Percentiles rank a stretch among this genome's conserved stretches.
Conservation (phyloP, 2,329 filamentous ascomycete genomes). For the Fusarium sp. region DNA sequence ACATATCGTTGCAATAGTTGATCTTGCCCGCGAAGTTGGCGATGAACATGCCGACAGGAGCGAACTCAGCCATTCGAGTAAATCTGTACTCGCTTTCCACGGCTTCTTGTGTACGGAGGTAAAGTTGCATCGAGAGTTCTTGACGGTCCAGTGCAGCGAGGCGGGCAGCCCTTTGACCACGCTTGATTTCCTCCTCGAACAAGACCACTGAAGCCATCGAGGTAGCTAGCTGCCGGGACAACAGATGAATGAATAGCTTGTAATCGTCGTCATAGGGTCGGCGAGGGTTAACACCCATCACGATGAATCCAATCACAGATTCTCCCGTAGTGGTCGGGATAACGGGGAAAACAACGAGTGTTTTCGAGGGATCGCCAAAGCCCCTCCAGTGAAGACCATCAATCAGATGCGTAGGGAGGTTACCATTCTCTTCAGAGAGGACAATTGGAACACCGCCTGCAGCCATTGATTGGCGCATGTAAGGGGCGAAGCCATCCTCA, state of each 20-base stretch:
- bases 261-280: constrained; percentile 85
- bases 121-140: constrained; percentile 79
- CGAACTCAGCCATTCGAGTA: constrained; percentile 85
- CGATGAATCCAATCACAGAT: constrained; percentile 78
- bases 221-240: constrained; percentile 80
- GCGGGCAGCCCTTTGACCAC: constrained; percentile 77
- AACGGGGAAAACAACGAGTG: constrained; percentile 81
- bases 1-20: constrained; percentile 85
- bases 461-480: constrained; percentile 78
- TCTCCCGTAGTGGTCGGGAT: constrained; percentile 78
- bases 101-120: constrained; percentile 69
- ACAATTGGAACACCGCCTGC: constrained; percentile 73
- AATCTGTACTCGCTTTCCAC: constrained; percentile 80
- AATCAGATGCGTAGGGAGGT: constrained; percentile 71
- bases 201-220: constrained; percentile 84
- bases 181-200: constrained; percentile 83
- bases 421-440: constrained; percentile 72
- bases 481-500: constrained; percentile 77
- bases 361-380: constrained; percentile 74
- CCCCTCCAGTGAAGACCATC: constrained; percentile 75
- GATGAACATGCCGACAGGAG: constrained; percentile 86
- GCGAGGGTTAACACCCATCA: constrained; percentile 81
- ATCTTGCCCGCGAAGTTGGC: constrained; percentile 77
- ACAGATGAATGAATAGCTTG: constrained; percentile 77
- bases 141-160: constrained; percentile 81